These are phyloP conservation scores for Penicillium nucicola DNA, from an alignment of 495 filamentous ascomycete genomes.

Conservation along the genomic window DNA sequence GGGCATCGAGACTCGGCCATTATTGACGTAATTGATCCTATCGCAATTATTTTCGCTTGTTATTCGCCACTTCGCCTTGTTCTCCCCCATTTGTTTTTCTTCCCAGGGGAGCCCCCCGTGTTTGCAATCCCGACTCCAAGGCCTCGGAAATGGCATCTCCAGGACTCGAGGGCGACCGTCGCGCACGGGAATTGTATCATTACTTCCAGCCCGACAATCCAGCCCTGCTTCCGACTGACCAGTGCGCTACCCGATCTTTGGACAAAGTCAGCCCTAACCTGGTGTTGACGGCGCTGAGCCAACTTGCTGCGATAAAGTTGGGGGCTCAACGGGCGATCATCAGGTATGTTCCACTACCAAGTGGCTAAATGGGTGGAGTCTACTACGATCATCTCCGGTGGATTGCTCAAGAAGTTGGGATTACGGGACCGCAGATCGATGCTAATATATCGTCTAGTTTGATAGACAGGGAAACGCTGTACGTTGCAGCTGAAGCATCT, in stretches of 20 bases:
- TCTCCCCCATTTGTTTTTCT: no score
- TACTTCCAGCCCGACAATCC: conserved; percentile 25
- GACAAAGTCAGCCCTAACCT: conserved; percentile 24
- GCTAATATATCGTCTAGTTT: conserved; percentile 2
- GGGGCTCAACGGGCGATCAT: conserved; percentile 41
- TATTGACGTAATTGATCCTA: no score
- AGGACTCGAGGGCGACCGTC: conserved; percentile 3
- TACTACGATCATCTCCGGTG: no score
- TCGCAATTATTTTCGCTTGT: no score
- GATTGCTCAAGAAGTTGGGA: no score
- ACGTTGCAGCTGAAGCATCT: conserved; percentile 48
- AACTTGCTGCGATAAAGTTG: conserved; percentile 37
- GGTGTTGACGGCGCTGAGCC: conserved; percentile 36
- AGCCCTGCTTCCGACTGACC: conserved; percentile 16
- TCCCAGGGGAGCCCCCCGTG: no score
- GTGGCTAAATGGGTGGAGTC: neutral
- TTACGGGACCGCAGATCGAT: no score
- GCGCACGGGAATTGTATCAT: conserved; percentile 18
- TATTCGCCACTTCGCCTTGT: no score
- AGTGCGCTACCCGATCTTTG: neutral
- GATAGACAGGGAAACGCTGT: conserved; percentile 34
- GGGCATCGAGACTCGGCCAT: no score
- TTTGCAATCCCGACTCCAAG: no score
- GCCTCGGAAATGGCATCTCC: neutral
- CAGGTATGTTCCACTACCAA: conserved; percentile 21